Evolutionary conservation across 169 alveolate species (phyloP).

Genomic region (Fabrea salina): DNA sequence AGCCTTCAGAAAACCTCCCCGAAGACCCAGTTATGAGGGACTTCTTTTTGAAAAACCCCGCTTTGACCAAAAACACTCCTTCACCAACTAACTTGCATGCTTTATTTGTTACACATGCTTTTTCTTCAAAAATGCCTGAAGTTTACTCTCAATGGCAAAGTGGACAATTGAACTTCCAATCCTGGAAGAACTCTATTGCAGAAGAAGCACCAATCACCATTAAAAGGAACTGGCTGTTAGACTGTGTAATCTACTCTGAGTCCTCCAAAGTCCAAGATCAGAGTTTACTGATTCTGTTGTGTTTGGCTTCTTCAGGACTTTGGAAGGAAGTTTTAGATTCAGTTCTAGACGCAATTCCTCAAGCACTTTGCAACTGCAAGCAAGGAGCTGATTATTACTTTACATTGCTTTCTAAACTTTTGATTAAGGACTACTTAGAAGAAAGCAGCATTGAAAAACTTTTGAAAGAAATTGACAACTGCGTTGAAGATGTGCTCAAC

Average conservation of each 20-base stretch:
- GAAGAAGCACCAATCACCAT: not conserved
- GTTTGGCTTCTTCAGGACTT: not conserved
- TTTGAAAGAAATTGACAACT: not conserved
- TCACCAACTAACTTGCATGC: not conserved
- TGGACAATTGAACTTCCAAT: not conserved
- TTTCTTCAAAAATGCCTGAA: not conserved
- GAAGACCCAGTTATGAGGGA: not conserved
- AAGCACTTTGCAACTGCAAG: not conserved
- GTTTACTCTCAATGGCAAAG: constrained; percentile 1
- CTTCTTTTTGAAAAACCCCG: constrained; percentile 6
- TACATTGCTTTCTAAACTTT: not conserved
- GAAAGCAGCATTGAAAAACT: not conserved
- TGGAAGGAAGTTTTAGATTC: not conserved
- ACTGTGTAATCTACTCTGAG: constrained; percentile 4
- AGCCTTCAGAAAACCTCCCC: not conserved
- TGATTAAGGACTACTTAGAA: too few relatives aligned
- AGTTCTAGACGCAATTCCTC: not conserved
- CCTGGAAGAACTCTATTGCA: not conserved
- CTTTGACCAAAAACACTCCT: not conserved
- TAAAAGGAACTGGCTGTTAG: constrained; percentile 22
- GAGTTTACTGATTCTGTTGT: not conserved
- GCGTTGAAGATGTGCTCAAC: not conserved
- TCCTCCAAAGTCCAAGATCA: not conserved
- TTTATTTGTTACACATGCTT: not conserved
- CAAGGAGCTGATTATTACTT: constrained; percentile 33